Conservation (phyloP, 108 stramenopile species). For the Discostella stelligeroides region DNA sequence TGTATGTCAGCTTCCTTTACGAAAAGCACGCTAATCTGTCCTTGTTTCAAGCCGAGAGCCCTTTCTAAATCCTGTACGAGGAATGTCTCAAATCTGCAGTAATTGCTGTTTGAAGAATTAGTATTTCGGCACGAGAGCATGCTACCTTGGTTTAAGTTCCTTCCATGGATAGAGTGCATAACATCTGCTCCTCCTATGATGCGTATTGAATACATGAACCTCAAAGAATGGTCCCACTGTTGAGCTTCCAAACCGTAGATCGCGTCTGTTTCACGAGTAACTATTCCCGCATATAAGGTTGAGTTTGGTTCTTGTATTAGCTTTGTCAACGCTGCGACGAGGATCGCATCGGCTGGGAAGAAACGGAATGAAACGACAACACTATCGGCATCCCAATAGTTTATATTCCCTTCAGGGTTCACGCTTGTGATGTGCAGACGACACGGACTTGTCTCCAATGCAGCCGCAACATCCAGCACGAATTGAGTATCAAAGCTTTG, state of each 20-base stretch:
- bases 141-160: slow-evolving; percentile 72
- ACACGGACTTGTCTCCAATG: slow-evolving; percentile 59
- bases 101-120: slow-evolving; percentile 28
- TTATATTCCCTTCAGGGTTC: slow-evolving; percentile 46
- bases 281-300: slow-evolving; percentile 51
- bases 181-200: slow-evolving; percentile 51
- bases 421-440: slow-evolving; percentile 60
- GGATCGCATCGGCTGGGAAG: slow-evolving; percentile 38
- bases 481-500: slow-evolving; percentile 81
- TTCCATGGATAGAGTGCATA: slow-evolving; percentile 26
- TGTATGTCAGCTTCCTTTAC: slow-evolving; percentile 45
- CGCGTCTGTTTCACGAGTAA: slow-evolving; percentile 56
- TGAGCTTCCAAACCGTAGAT: slow-evolving; percentile 61
- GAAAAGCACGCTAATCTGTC: slow-evolving; percentile 46
- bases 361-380: slow-evolving; percentile 59
- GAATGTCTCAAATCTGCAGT: slow-evolving; percentile 69
- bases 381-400: slow-evolving; percentile 58
- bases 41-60: slow-evolving; percentile 35
- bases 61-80: slow-evolving; percentile 40
- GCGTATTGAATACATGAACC: slow-evolving; percentile 62
- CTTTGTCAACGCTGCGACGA: slow-evolving; percentile 52
- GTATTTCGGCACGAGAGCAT: slow-evolving; percentile 46
- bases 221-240: slow-evolving; percentile 65
- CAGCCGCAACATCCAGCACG: slow-evolving; percentile 58
- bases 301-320: slow-evolving; percentile 61